These are phyloP conservation scores for Gomphus sp. DNA, from an alignment of 1,284 basidiomycete species.

Conservation along the genomic window DNA sequence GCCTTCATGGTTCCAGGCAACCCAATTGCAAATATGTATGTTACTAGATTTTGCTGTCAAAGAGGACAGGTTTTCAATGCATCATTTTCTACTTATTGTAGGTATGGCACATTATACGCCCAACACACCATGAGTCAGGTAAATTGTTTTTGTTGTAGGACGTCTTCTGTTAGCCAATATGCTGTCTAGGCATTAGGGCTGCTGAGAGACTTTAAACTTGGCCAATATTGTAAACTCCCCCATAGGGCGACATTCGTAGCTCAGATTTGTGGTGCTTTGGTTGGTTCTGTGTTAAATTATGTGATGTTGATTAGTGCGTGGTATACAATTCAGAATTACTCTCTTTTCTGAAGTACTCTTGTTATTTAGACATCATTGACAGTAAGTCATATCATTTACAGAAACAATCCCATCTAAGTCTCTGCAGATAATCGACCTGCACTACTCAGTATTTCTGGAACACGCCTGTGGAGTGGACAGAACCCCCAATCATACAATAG, in stretches of 20 bases:
- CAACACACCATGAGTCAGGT: constrained; percentile 19
- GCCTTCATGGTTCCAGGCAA: constrained; percentile 24
- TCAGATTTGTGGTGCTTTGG: constrained; percentile 44
- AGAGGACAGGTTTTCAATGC: background rate
- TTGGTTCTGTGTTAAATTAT: constrained; percentile 30
- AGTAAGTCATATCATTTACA: constrained; percentile 4
- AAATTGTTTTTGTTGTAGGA: background rate
- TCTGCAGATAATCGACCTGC: constrained; percentile 11
- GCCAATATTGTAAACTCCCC: constrained; percentile 57
- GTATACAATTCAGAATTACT: background rate
- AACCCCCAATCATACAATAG: constrained; percentile 39
- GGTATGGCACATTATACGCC: constrained; percentile 19
- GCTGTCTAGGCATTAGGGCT: constrained; percentile 23
- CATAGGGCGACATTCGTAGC: constrained; percentile 52
- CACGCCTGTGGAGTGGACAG: constrained; percentile 38
- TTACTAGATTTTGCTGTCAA: constrained; percentile 6
- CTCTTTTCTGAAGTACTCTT: background rate
- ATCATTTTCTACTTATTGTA: constrained; percentile 6
- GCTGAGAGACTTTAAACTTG: constrained; percentile 34
- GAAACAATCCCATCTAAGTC: constrained; percentile 30
- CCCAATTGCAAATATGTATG: constrained; percentile 26
- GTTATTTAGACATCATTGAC: constrained; percentile 12
- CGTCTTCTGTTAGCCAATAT: constrained; percentile 19
- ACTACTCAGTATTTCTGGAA: constrained; percentile 12
- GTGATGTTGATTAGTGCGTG: constrained; percentile 17